phyloP scores from a whole-genome alignment of 208 protist genomes.

The Leishmania lainsoni region DNA sequence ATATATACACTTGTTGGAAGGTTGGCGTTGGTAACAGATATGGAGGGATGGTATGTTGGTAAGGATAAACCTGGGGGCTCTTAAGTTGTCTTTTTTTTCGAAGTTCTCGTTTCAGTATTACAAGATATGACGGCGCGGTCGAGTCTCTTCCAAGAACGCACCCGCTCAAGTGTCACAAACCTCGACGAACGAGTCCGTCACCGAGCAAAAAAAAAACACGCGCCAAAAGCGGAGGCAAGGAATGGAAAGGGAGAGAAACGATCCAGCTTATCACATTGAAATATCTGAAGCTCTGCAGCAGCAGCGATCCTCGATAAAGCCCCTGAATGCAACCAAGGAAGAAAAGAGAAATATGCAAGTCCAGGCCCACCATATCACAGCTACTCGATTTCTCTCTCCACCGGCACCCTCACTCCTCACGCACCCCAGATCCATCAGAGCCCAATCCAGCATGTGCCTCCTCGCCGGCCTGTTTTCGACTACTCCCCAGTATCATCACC shows the following conservation, averaged over 20 bases:
- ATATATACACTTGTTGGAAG: not conserved
- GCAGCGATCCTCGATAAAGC: constrained; percentile 5
- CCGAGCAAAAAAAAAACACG: not conserved
- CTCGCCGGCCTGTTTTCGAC: not conserved
- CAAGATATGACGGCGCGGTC: not conserved
- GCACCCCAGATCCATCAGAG: not conserved
- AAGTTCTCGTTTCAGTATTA: not conserved
- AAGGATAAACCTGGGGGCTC: not conserved
- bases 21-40: not conserved
- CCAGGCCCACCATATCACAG: not conserved
- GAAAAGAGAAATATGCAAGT: constrained; percentile 9
- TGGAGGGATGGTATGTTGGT: not conserved
- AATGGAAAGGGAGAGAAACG: not conserved
- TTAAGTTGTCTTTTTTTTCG: not conserved
- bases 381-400: not conserved
- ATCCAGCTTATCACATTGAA: not conserved
- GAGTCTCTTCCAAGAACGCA: not conserved
- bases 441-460: not conserved
- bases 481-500: not conserved
- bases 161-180: not conserved
- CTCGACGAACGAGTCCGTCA: not conserved
- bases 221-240: not conserved
- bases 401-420: not conserved
- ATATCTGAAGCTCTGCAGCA: not conserved
- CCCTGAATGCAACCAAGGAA: not conserved